phyloP scores from a whole-genome alignment of 352 stramenopile genomes.

The Pseudoperonospora humuli region DNA sequence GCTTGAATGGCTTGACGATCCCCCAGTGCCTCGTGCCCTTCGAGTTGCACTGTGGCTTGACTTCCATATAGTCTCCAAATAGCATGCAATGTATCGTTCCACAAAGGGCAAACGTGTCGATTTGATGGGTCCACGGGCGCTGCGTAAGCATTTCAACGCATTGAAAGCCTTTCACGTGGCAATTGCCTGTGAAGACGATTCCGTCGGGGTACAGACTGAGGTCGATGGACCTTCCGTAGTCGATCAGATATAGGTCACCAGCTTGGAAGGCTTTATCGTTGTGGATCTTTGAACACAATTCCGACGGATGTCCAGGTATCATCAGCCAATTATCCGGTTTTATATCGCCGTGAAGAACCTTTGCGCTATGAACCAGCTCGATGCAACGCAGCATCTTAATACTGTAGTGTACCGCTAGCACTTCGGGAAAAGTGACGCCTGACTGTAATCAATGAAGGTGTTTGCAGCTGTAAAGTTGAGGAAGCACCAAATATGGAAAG shows the following conservation, averaged over 20 bases:
- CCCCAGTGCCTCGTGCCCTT: slow-evolving; percentile 29
- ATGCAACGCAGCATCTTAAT: slow-evolving; percentile 75
- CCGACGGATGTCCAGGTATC: slow-evolving; percentile 17
- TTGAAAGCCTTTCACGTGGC: slow-evolving; percentile 81
- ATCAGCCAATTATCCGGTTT: slow-evolving; percentile 87
- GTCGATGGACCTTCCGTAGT: slow-evolving; percentile 82
- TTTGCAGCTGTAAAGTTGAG: slow-evolving; percentile 1
- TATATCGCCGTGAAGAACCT: slow-evolving; percentile 76
- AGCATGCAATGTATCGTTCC: slow-evolving; percentile 76
- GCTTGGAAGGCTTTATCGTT: slow-evolving; percentile 20
- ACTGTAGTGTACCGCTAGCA: slow-evolving; percentile 61
- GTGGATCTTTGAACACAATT: slow-evolving; percentile 5
- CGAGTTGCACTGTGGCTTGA: slow-evolving; percentile 24
- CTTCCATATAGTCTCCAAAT: slow-evolving; percentile 81
- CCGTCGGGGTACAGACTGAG: slow-evolving; percentile 42
- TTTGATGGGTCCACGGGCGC: slow-evolving; percentile 71
- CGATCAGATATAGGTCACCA: slow-evolving; percentile 62
- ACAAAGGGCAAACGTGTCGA: slow-evolving; percentile 79
- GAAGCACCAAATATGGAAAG: not conserved
- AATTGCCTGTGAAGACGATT: slow-evolving; percentile 62
- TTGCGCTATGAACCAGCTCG: slow-evolving; percentile 48
- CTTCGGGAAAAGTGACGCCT: slow-evolving; percentile 55
- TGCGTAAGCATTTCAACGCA: slow-evolving; percentile 77
- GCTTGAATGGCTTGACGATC: slow-evolving; percentile 54
- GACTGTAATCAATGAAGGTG: slow-evolving; percentile 22